phyloP scores from a whole-genome alignment of 768 basidiomycete genomes.

The Leccinum aurantiacum region DNA sequence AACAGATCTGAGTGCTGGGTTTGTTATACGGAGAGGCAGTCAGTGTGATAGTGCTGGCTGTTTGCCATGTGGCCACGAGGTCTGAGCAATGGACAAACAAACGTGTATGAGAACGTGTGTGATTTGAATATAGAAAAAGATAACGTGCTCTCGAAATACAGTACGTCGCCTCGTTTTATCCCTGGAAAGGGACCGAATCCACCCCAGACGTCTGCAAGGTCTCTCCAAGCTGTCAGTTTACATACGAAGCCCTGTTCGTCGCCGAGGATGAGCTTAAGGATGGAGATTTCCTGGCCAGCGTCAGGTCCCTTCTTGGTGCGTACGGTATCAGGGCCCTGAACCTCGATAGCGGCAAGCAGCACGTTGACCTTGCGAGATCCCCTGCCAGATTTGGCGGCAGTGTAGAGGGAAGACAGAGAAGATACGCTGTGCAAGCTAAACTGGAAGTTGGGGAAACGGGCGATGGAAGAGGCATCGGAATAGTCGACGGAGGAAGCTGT shows the following conservation, averaged over 20 bases:
- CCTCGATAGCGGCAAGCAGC: slow-evolving; percentile 68
- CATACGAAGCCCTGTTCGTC: slow-evolving; percentile 69
- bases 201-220: slow-evolving; percentile 73
- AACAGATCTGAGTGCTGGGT: slow-evolving; percentile 68
- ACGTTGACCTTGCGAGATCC: slow-evolving; percentile 53
- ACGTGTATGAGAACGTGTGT: slow-evolving; percentile 21
- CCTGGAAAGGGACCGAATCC: slow-evolving; percentile 40
- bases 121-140: slow-evolving; percentile 10
- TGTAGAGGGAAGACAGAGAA: slow-evolving; percentile 44
- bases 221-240: slow-evolving; percentile 78
- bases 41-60: slow-evolving; percentile 46
- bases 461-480: slow-evolving; percentile 71
- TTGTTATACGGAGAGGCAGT: slow-evolving; percentile 69
- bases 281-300: slow-evolving; percentile 64
- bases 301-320: slow-evolving; percentile 66
- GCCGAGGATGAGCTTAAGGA: slow-evolving; percentile 71
- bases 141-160: slow-evolving; percentile 65
- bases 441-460: slow-evolving; percentile 70
- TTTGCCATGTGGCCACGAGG: slow-evolving; percentile 49
- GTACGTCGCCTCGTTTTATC: slow-evolving; percentile 69
- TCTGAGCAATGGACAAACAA: slow-evolving; percentile 38
- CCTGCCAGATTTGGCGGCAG: slow-evolving; percentile 29
- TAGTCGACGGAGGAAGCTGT: slow-evolving; percentile 48
- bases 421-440: slow-evolving; percentile 65
- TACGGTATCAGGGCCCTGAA: slow-evolving; percentile 73